Percentiles rank a stretch among this genome's conserved stretches.
Evolutionary conservation across 2,329 filamentous ascomycete genomes (phyloP).

Genomic region (Metarhizium rileyi): DNA sequence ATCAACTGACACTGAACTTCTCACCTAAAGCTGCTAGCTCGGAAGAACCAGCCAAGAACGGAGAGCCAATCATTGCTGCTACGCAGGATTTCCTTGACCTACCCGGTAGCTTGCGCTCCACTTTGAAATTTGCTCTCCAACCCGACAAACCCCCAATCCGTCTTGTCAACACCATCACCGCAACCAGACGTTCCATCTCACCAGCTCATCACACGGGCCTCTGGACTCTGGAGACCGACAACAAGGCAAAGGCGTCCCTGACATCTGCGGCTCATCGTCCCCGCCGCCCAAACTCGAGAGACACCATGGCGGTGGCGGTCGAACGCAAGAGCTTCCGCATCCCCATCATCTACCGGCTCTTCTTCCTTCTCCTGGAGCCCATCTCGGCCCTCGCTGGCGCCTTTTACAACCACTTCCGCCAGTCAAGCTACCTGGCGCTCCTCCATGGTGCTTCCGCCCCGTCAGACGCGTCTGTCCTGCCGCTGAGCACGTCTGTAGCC

Average conservation of each 20-base stretch:
- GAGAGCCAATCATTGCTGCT: too few species aligned
- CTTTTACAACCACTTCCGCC: conserved; percentile 40
- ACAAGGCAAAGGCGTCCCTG: too few species aligned
- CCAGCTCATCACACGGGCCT: too few species aligned
- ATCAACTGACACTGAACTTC: too few species aligned
- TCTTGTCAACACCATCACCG: background rate
- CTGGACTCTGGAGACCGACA: too few species aligned
- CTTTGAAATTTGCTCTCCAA: too few species aligned
- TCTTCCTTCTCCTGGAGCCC: conserved; percentile 67
- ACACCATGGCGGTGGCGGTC: conserved; percentile 16
- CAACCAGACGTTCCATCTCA: too few species aligned
- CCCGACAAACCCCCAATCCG: too few species aligned
- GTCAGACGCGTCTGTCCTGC: conserved; percentile 24
- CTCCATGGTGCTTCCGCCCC: background rate
- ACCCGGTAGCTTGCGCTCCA: background rate
- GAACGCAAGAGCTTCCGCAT: conserved; percentile 33
- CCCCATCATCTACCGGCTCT: conserved; percentile 54
- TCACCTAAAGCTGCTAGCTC: too few species aligned
- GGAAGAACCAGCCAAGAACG: too few species aligned
- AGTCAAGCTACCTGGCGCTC: conserved; percentile 44
- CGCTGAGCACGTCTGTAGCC: conserved; percentile 53
- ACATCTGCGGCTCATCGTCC: background rate
- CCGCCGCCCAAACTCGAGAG: too few species aligned
- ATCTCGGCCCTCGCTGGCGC: conserved; percentile 43
- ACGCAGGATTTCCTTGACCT: too few species aligned